Conservation (phyloP, 257 asterid species). For the Scutellaria galericulata region DNA sequence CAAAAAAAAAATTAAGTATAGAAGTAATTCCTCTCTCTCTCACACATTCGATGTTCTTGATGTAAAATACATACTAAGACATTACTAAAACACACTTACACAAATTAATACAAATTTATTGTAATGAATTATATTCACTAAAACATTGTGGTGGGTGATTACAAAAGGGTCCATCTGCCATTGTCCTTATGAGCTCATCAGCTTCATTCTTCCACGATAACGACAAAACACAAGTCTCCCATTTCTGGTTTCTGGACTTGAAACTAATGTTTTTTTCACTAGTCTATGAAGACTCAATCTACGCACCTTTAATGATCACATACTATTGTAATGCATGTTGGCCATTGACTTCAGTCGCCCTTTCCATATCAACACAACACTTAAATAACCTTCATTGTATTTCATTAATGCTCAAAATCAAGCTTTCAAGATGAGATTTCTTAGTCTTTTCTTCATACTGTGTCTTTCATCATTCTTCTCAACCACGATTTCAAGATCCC, state of each 20-base stretch:
- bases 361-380: not conserved
- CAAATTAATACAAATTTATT: too few relatives aligned
- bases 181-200: slow-evolving; percentile 29
- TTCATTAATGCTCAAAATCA: not conserved
- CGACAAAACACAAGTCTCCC: slow-evolving; percentile 2
- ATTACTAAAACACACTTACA: too few relatives aligned
- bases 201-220: not conserved
- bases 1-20: too few relatives aligned
- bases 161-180: slow-evolving; percentile 32
- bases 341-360: slow-evolving; percentile 29
- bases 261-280: too few relatives aligned
- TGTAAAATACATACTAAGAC: too few relatives aligned
- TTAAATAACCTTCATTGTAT: not conserved
- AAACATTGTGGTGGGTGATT: too few relatives aligned
- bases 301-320: not conserved
- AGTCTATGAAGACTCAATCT: slow-evolving; percentile 53
- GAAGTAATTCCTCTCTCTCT: too few relatives aligned
- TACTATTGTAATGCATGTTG: slow-evolving; percentile 29
- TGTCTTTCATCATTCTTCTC: slow-evolving; percentile 20
- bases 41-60: too few relatives aligned
- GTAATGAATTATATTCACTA: too few relatives aligned
- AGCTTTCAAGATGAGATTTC: slow-evolving; percentile 34
- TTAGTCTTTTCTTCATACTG: slow-evolving; percentile 20
- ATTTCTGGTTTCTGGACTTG: not conserved
- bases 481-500: slow-evolving; percentile 37